Conservation (phyloP, 441 rosid genomes). For the Melastoma candidum region DNA sequence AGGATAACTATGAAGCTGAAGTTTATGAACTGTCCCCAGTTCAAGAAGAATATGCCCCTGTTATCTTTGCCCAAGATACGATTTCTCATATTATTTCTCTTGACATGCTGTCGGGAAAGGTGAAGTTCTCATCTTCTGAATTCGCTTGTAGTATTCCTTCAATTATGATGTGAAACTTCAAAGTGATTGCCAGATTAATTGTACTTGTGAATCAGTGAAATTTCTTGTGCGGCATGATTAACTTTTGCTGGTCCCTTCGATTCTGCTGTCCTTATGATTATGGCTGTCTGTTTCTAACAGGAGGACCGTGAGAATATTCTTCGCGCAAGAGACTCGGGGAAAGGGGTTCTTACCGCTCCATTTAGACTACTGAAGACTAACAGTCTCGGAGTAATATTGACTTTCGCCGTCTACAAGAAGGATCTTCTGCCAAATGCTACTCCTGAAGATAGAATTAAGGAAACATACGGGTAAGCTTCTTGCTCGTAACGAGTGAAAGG, state of each 20-base stretch:
- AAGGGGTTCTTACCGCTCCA: slow-evolving; percentile 86
- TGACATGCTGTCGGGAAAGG: slow-evolving; percentile 89
- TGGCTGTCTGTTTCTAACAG: slow-evolving; percentile 25
- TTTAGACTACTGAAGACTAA: slow-evolving; percentile 73
- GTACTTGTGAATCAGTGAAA: neutral
- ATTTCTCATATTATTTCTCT: slow-evolving; percentile 77
- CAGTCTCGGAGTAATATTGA: slow-evolving; percentile 84
- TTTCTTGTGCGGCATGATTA: neutral
- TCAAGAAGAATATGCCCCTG: slow-evolving; percentile 93
- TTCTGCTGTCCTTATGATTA: neutral
- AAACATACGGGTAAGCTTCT: slow-evolving; percentile 64
- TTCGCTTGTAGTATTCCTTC: neutral
- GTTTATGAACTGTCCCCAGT: slow-evolving; percentile 62
- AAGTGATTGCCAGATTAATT: too few relatives aligned
- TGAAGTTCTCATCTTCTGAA: slow-evolving; percentile 23
- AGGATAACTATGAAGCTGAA: slow-evolving; percentile 58
- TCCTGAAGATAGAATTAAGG: slow-evolving; percentile 67
- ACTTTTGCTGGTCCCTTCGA: neutral
- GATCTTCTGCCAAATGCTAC: slow-evolving; percentile 78
- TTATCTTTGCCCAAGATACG: slow-evolving; percentile 92
- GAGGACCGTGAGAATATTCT: slow-evolving; percentile 85
- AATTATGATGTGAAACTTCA: too few relatives aligned
- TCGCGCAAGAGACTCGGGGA: slow-evolving; percentile 77
- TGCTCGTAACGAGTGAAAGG: neutral
- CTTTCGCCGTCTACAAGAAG: slow-evolving; percentile 75